Base-by-base conservation (phyloP, 495 filamentous ascomycete genomes). In the Glonium stellatum region DNA sequence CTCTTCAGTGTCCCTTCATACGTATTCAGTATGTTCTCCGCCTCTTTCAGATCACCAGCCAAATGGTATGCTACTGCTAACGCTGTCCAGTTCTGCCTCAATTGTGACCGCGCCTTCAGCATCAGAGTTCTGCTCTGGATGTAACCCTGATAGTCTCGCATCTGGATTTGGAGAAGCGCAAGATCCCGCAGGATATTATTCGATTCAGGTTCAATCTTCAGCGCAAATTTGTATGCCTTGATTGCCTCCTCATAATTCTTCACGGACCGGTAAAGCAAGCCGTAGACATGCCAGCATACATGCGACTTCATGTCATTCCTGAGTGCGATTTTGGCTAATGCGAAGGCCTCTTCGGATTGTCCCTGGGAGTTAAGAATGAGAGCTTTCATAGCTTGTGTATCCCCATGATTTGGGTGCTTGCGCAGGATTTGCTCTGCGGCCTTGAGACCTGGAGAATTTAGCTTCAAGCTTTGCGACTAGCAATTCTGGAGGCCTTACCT, bases 191-290 rank as follows among this genome's bases (percentile, higher is more conserved):
- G 88, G 67, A 99, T 99, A 71, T 96, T 91, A 64, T 82, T 81
- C 1, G 89, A 95, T 15, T 96, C 92, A 23, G 95, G 92, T 67
- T 99, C 92, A 48, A 97, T 82, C 73, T 82, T 84, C 66, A 99
- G 74, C 9, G 93, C 93, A 71, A 92, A 95, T 66, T 92, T 92
- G 78, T 99, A 99, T 47, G 93, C 93, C 78, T 97, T 97, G 76
- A 97, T 96, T 5, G 95, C 91, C 75, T 97, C 93, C 73, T 96
- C 92, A 60, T 92, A 97, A 77, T 97, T 97, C 81, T 97, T 97
- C 66, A 85, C 83, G 25, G 89, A 84, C 31, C 92, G 84, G 72
- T 92, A 97, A 41, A 99, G 80, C 59, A 99, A 76, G n/a, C 93
- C 93, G 68, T 97, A 97, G 39, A 99, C 95, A 73, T 99, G 93